Conservation (phyloP, 331 rosid species). For the Rhamnella rubrinervis region DNA sequence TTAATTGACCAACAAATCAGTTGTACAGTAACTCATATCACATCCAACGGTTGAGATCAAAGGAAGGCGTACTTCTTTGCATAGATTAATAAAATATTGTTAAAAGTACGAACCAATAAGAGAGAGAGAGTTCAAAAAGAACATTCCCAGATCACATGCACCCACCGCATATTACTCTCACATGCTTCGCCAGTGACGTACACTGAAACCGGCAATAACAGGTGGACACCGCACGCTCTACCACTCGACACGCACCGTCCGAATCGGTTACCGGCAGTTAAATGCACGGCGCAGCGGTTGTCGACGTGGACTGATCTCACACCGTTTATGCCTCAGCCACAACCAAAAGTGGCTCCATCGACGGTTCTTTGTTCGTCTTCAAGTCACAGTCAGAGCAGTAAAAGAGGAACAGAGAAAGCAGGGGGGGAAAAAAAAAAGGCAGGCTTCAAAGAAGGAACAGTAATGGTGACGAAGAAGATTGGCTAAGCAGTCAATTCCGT, state of each 20-base stretch:
- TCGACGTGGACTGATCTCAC: constrained; percentile 36
- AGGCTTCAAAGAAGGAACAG: constrained; percentile 3
- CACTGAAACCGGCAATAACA: constrained; percentile 30
- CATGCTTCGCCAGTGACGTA: neutral
- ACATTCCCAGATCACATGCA: constrained; percentile 42
- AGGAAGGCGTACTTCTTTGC: too few species aligned
- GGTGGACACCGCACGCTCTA: constrained; percentile 28
- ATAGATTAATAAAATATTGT: too few species aligned
- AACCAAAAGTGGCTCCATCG: neutral
- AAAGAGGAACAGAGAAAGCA: neutral
- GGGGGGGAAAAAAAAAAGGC: neutral
- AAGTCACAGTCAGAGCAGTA: constrained; percentile 7
- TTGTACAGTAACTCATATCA: too few species aligned
- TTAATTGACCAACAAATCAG: too few species aligned
- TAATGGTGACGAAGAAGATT: constrained; percentile 23
- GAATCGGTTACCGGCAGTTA: constrained; percentile 23
- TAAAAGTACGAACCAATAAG: too few species aligned
- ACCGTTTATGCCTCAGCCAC: neutral
- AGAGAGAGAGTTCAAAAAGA: neutral
- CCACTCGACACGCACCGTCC: constrained; percentile 44
- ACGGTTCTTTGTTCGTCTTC: constrained; percentile 20
- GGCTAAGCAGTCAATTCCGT: constrained; percentile 18
- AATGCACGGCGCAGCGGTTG: neutral
- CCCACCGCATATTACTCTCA: constrained; percentile 17
- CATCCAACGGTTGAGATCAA: too few species aligned